Base-by-base conservation (phyloP, 2,329 filamentous ascomycete species). In the Apiospora pterosperma region DNA sequence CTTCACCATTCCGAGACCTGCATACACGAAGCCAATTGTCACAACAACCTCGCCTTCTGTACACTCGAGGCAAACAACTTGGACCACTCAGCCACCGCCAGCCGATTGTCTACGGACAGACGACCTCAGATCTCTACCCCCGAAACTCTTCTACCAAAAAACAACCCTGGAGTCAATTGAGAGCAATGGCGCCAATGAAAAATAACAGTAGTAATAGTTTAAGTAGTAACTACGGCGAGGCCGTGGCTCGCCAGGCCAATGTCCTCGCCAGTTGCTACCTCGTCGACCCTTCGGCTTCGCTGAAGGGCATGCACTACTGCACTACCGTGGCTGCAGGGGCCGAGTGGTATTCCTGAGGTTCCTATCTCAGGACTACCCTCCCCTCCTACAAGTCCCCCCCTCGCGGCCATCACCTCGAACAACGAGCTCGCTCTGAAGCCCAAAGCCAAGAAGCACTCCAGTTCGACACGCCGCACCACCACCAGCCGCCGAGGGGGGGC, bases 281-380 rank as follows among this genome's bases (percentile, higher is more conserved):
- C 74, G 92, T 95, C 79, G 89, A 94, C 80, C 82, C 83, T 75
- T 85, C 89, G 72, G 85, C 88, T 78, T 85, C 83, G 76, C 85
- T 97, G 74, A 89, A 90, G 78, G 92, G 92, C 78, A 91, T 96
- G 82, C 93, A 97, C 84, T 97, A 96, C 89, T 96, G 91, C 88
- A 94, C 93, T 92, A 94, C 92, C 84, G 87, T 89, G 87, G 90
- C 88, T 83, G 86, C 90, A 86, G 90, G 90, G 88, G 89, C 89
- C 81, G 90, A 92, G 92, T 95, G 92, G 92, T 93, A 92, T 93
- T 90, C 92, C 92, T 95, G 92, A 95, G 91, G 92, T 92, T 85
- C 88, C 85, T 81, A 86, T 89, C 84, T 89, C 90, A 89, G 92
- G 92, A 82, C 84, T 92, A 81, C 91, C 92, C 83, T 92, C 90